These are phyloP conservation scores for Penicillium canariense DNA, from an alignment of 495 filamentous ascomycete species.

Conservation along the genomic window DNA sequence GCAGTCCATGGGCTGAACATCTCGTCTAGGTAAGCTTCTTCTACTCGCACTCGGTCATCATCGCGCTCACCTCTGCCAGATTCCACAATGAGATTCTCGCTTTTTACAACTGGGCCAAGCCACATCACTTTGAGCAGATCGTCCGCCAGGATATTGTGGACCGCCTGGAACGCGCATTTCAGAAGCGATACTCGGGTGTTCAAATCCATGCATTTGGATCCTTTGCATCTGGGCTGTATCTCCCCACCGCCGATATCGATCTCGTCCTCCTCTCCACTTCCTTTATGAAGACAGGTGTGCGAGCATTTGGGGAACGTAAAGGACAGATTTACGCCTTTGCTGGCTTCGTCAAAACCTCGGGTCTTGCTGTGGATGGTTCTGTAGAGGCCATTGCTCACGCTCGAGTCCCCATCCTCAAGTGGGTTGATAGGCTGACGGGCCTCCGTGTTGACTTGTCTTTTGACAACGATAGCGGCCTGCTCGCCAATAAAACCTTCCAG, in stretches of 20 bases:
- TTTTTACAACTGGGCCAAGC: slow-evolving; percentile 80
- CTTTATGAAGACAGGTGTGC: slow-evolving; percentile 48
- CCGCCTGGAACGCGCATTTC: slow-evolving; percentile 55
- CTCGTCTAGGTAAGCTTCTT: slow-evolving; percentile 29
- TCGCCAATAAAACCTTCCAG: slow-evolving; percentile 74
- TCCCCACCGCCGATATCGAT: slow-evolving; percentile 92
- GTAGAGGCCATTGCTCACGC: slow-evolving; percentile 68
- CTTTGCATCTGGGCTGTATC: slow-evolving; percentile 83
- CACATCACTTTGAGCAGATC: slow-evolving; percentile 69
- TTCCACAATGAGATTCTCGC: slow-evolving; percentile 85
- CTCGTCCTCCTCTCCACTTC: slow-evolving; percentile 72
- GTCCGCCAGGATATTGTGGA: slow-evolving; percentile 71
- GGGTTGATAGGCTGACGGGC: slow-evolving; percentile 66
- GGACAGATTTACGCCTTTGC: slow-evolving; percentile 52
- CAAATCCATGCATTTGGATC: slow-evolving; percentile 80
- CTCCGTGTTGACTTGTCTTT: slow-evolving; percentile 90
- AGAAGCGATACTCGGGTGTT: slow-evolving; percentile 49
- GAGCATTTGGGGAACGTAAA: slow-evolving; percentile 43
- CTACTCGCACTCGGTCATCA: not conserved
- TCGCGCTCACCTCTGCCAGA: slow-evolving; percentile 26
- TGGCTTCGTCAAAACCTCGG: slow-evolving; percentile 43
- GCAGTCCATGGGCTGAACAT: slow-evolving; percentile 31
- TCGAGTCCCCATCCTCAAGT: slow-evolving; percentile 93
- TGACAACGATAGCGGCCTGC: slow-evolving; percentile 79
- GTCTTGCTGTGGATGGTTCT: slow-evolving; percentile 49